Conservation (phyloP, 352 stramenopile species). For the Phytophthora tubulina region DNA sequence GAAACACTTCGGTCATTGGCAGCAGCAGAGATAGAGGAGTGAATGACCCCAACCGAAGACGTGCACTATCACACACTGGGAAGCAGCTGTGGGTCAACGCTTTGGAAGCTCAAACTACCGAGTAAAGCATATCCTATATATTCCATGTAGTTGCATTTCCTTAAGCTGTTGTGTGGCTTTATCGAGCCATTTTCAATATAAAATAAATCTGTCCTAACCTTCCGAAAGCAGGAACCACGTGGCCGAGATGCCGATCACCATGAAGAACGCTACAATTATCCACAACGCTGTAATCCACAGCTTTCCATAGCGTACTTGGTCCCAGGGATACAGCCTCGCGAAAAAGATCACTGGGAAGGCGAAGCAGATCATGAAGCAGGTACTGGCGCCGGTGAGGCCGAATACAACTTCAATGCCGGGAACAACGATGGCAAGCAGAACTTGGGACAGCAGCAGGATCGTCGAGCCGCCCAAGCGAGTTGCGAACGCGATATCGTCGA, state of each 20-base stretch:
- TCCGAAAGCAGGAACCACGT: conserved; percentile 41
- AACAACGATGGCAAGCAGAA: conserved; percentile 65
- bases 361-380: conserved; percentile 79
- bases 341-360: conserved; percentile 78
- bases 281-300: conserved; percentile 52
- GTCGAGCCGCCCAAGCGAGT: conserved; percentile 62
- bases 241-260: conserved; percentile 43
- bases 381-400: conserved; percentile 70
- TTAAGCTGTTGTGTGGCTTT: conserved; percentile 8
- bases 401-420: conserved; percentile 79
- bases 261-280: conserved; percentile 48
- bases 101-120: conserved; percentile 25
- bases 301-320: conserved; percentile 38
- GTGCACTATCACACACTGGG: conserved; percentile 35
- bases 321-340: conserved; percentile 68
- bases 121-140: conserved; percentile 9
- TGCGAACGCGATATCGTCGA: conserved; percentile 58
- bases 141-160: conserved; percentile 15
- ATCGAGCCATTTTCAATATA: conserved; percentile 7
- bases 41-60: conserved; percentile 21
- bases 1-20: neutral
- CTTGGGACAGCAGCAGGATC: conserved; percentile 63
- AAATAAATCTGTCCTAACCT: conserved; percentile 20
- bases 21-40: conserved; percentile 15
- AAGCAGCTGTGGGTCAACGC: conserved; percentile 37